Percentiles rank a stretch among this genome's conserved stretches.
Conservation (phyloP, 169 alveolate genomes). For the Plasmodium falciparum region DNA sequence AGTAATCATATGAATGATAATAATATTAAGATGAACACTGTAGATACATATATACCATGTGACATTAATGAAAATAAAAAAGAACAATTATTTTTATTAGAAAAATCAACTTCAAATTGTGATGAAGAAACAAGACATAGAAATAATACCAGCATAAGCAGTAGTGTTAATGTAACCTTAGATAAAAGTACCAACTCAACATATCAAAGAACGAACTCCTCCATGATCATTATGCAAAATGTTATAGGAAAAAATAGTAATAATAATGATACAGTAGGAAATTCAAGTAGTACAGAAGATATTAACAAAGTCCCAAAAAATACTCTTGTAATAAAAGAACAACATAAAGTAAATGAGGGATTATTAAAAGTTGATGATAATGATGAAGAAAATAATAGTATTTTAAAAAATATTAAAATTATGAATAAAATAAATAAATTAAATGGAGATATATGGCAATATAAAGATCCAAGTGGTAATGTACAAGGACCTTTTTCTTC, state of each 20-base stretch:
- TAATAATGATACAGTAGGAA: background rate
- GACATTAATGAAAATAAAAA: background rate
- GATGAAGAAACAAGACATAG: background rate
- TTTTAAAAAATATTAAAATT: background rate
- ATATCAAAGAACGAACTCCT: background rate
- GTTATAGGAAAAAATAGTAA: background rate
- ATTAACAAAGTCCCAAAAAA: too few relatives aligned
- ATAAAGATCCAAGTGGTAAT: slow-evolving; percentile 85
- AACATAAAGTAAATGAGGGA: too few relatives aligned
- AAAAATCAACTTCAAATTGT: background rate
- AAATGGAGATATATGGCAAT: slow-evolving; percentile 82
- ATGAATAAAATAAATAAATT: slow-evolving; percentile 55
- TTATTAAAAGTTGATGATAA: too few relatives aligned
- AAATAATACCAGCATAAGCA: background rate
- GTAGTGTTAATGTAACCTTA: background rate
- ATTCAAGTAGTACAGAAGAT: too few relatives aligned
- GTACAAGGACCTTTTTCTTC: slow-evolving; percentile 87
- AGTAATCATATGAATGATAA: background rate
- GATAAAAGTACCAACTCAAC: too few relatives aligned
- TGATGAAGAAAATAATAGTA: background rate
- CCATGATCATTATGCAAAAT: background rate
- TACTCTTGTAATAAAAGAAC: too few relatives aligned
- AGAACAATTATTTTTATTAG: background rate
- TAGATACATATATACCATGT: background rate
- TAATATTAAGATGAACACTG: background rate